Conservation (phyloP, 2,329 filamentous ascomycete species). For the Penicillium sp. region DNA sequence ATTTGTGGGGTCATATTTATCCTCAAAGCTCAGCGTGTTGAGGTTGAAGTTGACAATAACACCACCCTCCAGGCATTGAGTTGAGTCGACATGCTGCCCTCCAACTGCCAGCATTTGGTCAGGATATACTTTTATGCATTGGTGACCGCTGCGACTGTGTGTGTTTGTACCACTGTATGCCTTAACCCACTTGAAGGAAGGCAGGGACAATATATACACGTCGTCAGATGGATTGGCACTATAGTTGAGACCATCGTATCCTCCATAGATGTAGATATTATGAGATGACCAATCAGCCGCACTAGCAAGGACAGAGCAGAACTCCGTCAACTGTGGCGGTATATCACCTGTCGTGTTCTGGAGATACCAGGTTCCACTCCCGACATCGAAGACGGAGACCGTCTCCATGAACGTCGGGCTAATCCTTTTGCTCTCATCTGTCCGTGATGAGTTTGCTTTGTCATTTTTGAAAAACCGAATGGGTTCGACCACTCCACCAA, state of each 20-base stretch:
- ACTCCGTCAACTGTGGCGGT: constrained; percentile 37
- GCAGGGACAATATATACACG: constrained; percentile 25
- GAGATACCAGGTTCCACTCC: constrained; percentile 38
- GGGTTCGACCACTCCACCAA: constrained; percentile 40
- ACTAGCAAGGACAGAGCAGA: constrained; percentile 44
- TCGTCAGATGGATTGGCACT: constrained; percentile 43
- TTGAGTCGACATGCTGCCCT: constrained; percentile 10
- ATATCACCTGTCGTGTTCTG: constrained; percentile 44
- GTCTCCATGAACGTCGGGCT: constrained; percentile 41
- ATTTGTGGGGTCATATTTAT: constrained; percentile 14
- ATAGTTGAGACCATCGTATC: constrained; percentile 37
- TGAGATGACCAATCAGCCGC: constrained; percentile 43
- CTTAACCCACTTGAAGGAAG: constrained; percentile 24
- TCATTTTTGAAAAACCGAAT: constrained; percentile 16
- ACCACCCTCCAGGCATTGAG: constrained; percentile 18
- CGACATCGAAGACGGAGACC: constrained; percentile 41
- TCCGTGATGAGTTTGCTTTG: constrained; percentile 9
- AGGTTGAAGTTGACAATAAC: constrained; percentile 21
- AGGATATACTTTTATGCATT: constrained; percentile 21
- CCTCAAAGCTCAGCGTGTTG: constrained; percentile 19
- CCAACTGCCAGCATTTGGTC: constrained; percentile 22
- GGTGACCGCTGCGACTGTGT: constrained; percentile 20
- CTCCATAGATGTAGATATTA: constrained; percentile 55
- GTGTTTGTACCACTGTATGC: constrained; percentile 16
- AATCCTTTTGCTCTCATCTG: constrained; percentile 2